These are phyloP conservation scores for Aspergillus pseudoterreus DNA, from an alignment of 2,329 filamentous ascomycete genomes.

Conservation along the genomic window DNA sequence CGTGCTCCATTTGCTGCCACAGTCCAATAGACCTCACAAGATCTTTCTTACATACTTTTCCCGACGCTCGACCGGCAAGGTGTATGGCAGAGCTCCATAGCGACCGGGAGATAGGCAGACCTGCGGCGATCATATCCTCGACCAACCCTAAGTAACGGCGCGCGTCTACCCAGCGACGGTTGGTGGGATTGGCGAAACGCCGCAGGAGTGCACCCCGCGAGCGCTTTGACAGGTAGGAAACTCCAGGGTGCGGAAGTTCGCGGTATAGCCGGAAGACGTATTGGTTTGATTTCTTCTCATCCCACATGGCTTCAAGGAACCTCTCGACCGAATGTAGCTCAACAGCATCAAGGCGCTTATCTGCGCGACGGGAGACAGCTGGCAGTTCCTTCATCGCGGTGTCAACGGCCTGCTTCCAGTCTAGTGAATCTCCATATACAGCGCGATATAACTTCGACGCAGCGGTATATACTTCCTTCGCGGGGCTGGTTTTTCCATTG, in stretches of 20 bases:
- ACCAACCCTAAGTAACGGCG: slow-evolving; percentile 75
- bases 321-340: slow-evolving; percentile 35
- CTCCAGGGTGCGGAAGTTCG: slow-evolving; percentile 50
- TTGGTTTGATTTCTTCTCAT: slow-evolving; percentile 45
- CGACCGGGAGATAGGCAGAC: slow-evolving; percentile 61
- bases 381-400: slow-evolving; percentile 28
- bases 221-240: slow-evolving; percentile 46
- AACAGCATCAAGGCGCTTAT: slow-evolving; percentile 24
- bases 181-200: slow-evolving; percentile 57
- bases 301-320: slow-evolving; percentile 41
- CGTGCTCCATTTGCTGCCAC: slow-evolving; percentile 86
- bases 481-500: slow-evolving; percentile 10
- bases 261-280: slow-evolving; percentile 53
- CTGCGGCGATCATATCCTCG: slow-evolving; percentile 74
- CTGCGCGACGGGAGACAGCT: slow-evolving; percentile 24
- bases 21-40: slow-evolving; percentile 67
- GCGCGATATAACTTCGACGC: slow-evolving; percentile 22
- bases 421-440: slow-evolving; percentile 17
- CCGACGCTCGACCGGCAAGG: slow-evolving; percentile 70
- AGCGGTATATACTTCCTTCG: slow-evolving; percentile 17
- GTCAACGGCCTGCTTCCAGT: slow-evolving; percentile 32
- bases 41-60: slow-evolving; percentile 55
- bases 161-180: slow-evolving; percentile 55
- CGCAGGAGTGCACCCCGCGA: slow-evolving; percentile 64
- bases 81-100: slow-evolving; percentile 86